phyloP scores from a whole-genome alignment of 306 rosid genomes.

The Adenanthera pavonina region DNA sequence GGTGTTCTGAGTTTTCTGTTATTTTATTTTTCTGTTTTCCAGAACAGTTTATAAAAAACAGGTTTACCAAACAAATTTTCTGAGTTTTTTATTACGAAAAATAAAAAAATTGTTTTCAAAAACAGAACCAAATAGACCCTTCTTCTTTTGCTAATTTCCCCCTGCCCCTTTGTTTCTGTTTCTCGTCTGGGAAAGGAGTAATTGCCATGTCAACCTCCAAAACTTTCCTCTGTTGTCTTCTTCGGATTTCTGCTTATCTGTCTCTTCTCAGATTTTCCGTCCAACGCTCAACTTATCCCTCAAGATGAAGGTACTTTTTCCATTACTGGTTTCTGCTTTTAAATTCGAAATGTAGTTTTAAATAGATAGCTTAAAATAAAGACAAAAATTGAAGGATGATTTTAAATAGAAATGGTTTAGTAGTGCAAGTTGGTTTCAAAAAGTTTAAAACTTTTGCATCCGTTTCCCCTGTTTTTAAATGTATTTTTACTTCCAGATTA shows the following conservation, averaged over 20 bases:
- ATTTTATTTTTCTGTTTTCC: no score
- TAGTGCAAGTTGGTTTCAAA: neutral
- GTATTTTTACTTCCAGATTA: neutral
- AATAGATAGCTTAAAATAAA: no score
- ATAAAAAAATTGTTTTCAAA: no score
- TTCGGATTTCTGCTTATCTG: slow-evolving; percentile 39
- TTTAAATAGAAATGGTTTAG: no score
- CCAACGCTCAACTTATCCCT: slow-evolving; percentile 67
- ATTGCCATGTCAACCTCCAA: slow-evolving; percentile 39
- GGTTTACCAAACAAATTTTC: no score
- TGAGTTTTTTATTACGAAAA: no score
- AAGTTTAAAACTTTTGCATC: neutral
- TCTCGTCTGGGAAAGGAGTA: slow-evolving; percentile 38
- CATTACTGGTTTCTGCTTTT: neutral
- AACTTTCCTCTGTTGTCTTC: slow-evolving; percentile 35
- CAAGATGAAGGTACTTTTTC: slow-evolving; percentile 63
- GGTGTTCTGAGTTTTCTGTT: no score
- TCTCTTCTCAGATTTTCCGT: slow-evolving; percentile 50
- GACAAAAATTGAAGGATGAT: no score
- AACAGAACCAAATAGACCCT: no score
- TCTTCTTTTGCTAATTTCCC: no score
- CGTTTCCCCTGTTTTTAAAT: neutral
- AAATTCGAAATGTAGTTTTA: neutral
- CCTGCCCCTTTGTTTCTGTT: no score
- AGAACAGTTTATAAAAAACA: no score